Base-by-base conservation (phyloP, 305 asterid genomes). In the Withania somnifera region DNA sequence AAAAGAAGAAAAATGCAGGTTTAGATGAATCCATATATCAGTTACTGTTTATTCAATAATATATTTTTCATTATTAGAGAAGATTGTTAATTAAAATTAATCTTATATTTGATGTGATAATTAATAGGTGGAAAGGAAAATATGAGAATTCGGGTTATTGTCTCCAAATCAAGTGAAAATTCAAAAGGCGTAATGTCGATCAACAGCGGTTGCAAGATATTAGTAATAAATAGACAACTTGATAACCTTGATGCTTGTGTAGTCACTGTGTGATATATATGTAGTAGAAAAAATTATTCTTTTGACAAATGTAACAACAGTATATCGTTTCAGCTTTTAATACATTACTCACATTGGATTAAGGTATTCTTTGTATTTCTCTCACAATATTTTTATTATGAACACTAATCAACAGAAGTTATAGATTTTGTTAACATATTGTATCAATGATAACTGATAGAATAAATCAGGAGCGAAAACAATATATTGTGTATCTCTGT, bases 71-170 rank as follows among this genome's bases (percentile, higher is more conserved):
- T 45, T 45, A 45, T 45, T 45, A 17, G 11, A 3, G 17, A 45
- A 45, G 52, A 11, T 45, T 11, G 1, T 52, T 52, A 6, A 52
- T 52, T 17, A 52, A 2, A 14, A 6, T 61, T 17, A 14, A 68
- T 53, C 50, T 83, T 83, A 9, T 10, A 78, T 61, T 47, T 17
- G 11, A 68, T 47, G 26, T 83, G 83, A 9, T 11, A 78, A 58
- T 86, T 81, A 80, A 30, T 88, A 93, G 95, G 90, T 94, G 98
- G 98, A 81, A 84, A 64, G 94, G 97, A 28, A 93, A 88, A 78
- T 93, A 89, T 56, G 97, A 94, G 85, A 89, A 84, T 75, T 90
- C 94, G 7, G 80, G 86, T 15, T 91, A 90, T 76, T 61, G 40
- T 61, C 40, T 22, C 32, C 6, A 3, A 57, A 22, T 34, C 34